Conservation (phyloP, 441 rosid species). For the Iberis amara region DNA sequence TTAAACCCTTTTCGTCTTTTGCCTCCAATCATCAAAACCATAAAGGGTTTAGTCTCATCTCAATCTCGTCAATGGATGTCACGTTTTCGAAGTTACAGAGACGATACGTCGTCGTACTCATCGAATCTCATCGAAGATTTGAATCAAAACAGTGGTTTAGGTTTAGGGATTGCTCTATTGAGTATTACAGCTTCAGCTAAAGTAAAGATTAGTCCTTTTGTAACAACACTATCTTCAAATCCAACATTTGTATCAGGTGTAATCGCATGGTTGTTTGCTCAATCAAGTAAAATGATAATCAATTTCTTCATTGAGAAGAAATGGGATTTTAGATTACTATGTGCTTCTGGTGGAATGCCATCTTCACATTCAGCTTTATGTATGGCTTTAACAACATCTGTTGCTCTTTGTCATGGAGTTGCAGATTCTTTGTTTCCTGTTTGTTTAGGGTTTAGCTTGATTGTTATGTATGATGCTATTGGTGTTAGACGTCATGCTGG, state of each 20-base stretch:
- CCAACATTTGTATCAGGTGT: constrained; percentile 78
- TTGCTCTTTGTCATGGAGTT: constrained; percentile 82
- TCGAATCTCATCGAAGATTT: constrained; percentile 27
- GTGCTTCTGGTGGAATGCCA: constrained; percentile 91
- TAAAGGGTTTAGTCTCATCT: constrained; percentile 39
- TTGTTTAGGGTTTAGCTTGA: constrained; percentile 84
- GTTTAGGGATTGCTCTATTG: constrained; percentile 60
- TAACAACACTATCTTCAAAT: constrained; percentile 67
- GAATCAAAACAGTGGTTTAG: constrained; percentile 49
- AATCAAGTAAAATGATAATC: constrained; percentile 58
- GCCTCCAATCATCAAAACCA: constrained; percentile 36
- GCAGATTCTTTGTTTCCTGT: constrained; percentile 89
- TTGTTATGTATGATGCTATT: constrained; percentile 93
- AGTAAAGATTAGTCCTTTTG: constrained; percentile 69
- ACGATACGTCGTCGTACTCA: constrained; percentile 37
- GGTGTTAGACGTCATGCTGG: constrained; percentile 40
- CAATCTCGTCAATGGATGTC: constrained; percentile 46
- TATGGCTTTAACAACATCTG: constrained; percentile 82
- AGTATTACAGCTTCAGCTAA: constrained; percentile 68
- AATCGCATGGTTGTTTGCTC: constrained; percentile 69
- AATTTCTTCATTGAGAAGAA: constrained; percentile 82
- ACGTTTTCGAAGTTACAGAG: constrained; percentile 35
- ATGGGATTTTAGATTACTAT: constrained; percentile 70
- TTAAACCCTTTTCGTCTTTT: constrained; percentile 35
- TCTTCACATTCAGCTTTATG: constrained; percentile 93